phyloP scores from a whole-genome alignment of 2,329 filamentous ascomycete species.

The Penicillium sp. region DNA sequence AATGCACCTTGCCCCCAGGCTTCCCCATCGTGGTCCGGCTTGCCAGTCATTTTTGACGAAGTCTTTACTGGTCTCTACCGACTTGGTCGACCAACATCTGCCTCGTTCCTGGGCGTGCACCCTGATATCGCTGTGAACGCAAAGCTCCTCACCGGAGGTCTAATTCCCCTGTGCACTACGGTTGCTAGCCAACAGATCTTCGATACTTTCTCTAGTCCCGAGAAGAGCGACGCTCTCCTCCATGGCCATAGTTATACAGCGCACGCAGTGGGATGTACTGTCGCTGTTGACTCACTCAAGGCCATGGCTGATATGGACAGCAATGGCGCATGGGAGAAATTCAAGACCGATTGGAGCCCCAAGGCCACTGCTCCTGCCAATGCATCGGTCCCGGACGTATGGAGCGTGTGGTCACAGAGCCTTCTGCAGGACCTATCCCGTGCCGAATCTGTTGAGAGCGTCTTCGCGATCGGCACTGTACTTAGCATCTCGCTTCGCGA shows the following conservation, averaged over 20 bases:
- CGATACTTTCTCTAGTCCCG: constrained; percentile 67
- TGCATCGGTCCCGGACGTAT: constrained; percentile 45
- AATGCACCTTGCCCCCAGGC: constrained; percentile 16
- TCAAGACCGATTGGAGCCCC: constrained; percentile 55
- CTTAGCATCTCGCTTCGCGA: constrained; percentile 66
- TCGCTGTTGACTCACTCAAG: constrained; percentile 69
- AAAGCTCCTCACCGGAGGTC: constrained; percentile 79
- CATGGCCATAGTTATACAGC: constrained; percentile 89
- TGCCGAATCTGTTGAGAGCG: constrained; percentile 60
- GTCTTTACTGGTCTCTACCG: constrained; percentile 87
- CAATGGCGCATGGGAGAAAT: constrained; percentile 60
- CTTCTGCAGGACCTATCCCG: constrained; percentile 65
- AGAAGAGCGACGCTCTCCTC: constrained; percentile 77
- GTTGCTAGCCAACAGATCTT: constrained; percentile 75
- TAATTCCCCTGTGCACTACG: constrained; percentile 77
- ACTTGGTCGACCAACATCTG: constrained; percentile 71
- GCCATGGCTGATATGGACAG: constrained; percentile 64
- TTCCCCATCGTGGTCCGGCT: constrained; percentile 64
- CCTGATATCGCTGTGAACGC: constrained; percentile 81
- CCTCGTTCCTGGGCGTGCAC: constrained; percentile 68
- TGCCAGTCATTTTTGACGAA: constrained; percentile 82
- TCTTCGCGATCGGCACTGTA: constrained; percentile 75
- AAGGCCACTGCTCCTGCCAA: background rate
- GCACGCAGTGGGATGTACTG: constrained; percentile 77
- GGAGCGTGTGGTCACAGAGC: constrained; percentile 71